Conservation (phyloP, 805 yeast genomes). For the Saccharomycopsis sp. region DNA sequence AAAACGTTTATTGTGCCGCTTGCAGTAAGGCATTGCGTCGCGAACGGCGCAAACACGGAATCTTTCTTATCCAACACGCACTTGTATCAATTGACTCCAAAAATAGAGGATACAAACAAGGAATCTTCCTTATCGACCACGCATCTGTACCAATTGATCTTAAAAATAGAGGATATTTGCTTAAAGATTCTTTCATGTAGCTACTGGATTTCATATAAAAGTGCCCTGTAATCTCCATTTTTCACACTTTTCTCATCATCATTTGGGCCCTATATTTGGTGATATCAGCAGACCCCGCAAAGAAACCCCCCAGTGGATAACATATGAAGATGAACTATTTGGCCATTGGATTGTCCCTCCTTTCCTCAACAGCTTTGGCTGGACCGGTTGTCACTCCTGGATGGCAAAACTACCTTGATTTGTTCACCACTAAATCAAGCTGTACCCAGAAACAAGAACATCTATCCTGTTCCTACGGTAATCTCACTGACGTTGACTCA, state of each 20-base stretch:
- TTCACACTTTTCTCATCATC: neutral
- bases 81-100: neutral
- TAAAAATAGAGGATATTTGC: neutral
- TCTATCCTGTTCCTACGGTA: constrained; percentile 18
- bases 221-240: neutral
- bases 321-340: neutral
- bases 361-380: constrained; percentile 9
- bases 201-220: no score
- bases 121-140: no score
- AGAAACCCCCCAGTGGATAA: neutral
- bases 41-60: neutral
- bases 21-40: neutral
- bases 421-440: constrained; percentile 17
- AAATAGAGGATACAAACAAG: neutral
- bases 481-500: constrained; percentile 45
- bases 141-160: neutral
- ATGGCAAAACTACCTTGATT: constrained; percentile 17
- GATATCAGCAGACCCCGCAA: neutral
- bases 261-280: neutral
- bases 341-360: neutral
- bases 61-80: neutral
- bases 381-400: constrained; percentile 18
- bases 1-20: neutral
- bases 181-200: no score
- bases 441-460: constrained; percentile 10